Evolutionary conservation across 2,329 filamentous ascomycete genomes (phyloP), one percentile per base, ranked within the genome.

Genomic region (Pseudocercospora fuligena): DNA sequence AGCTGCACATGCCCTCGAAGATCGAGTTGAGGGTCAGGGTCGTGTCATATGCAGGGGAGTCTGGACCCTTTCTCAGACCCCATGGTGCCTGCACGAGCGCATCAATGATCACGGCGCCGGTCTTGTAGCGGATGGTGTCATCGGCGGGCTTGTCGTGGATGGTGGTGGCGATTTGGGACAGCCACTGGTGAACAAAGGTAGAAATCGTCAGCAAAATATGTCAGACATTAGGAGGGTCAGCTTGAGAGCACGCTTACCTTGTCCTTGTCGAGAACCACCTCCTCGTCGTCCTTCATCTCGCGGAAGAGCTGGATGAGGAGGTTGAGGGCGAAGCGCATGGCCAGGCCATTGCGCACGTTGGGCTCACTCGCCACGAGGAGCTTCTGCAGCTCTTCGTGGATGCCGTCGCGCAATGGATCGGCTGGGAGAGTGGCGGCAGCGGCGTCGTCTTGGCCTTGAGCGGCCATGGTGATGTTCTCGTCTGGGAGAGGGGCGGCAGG

Each of bases 271-370:
- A 61, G 29, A 16, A 43, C 16, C 40, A n/a, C n/a, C 23, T 65
- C 51, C 19, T 47, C 31, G 19, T 57, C 51, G 25, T 46, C 43
- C 14, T 53, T 23, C 36, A 65, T 21, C 23, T 65, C 57, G 23
- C 36, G 25, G 36, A 59, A 62, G 9, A 27, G 31, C 19, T 29
- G 27, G 14, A 62, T 16, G 2, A 65, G 59, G 33, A 61, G 63
- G 29, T 29, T 23, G 19, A 65, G 63, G 36, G 59, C 21, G 51
- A 61, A 65, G 25, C 59, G 59, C 59, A 61, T 61, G 40, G 43
- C 59, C 40, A 51, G 8, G 40, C 59, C 59, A 51, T 61, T 61
- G 25, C 36, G 59, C 16, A 61, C 59, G 23, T 23, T 40, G 19
- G 59, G 23, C 40, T 29, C 29, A n/a, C 40, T 25, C 29, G 29